Evolutionary conservation across 495 filamentous ascomycete genomes (phyloP).

Genomic region (Xylaria telfairii): DNA sequence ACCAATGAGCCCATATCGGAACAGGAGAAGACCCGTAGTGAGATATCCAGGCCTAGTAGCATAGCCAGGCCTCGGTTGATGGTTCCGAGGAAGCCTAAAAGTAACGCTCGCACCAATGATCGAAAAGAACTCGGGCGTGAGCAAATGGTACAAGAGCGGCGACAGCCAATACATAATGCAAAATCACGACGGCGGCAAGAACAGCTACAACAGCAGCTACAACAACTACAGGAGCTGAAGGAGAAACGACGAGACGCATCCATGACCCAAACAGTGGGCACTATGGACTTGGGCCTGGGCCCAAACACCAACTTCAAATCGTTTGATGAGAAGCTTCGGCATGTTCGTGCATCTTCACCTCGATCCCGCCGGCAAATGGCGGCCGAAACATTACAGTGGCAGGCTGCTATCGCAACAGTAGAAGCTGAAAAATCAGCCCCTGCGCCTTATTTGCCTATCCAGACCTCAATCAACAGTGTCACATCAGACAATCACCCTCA

Average conservation of each 20-base stretch:
- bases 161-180: not conserved
- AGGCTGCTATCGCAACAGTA: constrained; percentile 34
- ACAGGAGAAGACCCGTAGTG: constrained; percentile 27
- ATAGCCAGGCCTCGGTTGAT: constrained; percentile 1
- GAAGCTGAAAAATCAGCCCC: constrained; percentile 28
- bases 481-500: not conserved
- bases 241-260: not conserved
- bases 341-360: constrained; percentile 33
- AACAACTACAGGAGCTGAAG: not conserved
- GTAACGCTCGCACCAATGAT: not conserved
- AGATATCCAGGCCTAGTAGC: constrained; percentile 27
- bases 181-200: not conserved
- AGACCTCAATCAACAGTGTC: not conserved
- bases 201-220: not conserved
- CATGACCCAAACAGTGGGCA: not conserved
- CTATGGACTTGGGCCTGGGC: not conserved
- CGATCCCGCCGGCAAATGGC: constrained; percentile 31
- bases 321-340: constrained; percentile 35
- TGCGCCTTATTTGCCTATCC: not conserved
- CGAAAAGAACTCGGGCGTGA: not conserved
- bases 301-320: not conserved
- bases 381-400: constrained; percentile 36
- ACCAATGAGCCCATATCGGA: constrained; percentile 32
- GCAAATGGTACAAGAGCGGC: not conserved
- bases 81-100: constrained; percentile 24